phyloP scores from a whole-genome alignment of 2,329 filamentous ascomycete genomes.

The Anthostomella pinea region DNA sequence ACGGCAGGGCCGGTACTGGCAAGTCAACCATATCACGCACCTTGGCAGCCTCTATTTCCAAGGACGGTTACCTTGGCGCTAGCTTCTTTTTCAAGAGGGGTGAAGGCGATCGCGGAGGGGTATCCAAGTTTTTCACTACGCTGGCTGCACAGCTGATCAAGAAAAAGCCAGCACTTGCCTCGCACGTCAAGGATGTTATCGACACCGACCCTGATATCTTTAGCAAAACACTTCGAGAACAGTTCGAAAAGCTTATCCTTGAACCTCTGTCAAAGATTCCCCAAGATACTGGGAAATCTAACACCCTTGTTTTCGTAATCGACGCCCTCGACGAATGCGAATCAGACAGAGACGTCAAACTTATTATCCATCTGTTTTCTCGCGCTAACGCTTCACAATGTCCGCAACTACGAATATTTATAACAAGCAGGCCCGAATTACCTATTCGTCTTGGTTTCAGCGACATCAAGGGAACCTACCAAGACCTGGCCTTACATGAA shows the following conservation, averaged over 20 bases:
- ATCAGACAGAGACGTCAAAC: slow-evolving; percentile 26
- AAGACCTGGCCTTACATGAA: slow-evolving; percentile 36
- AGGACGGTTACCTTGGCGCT: slow-evolving; percentile 11
- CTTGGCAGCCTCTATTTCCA: slow-evolving; percentile 17
- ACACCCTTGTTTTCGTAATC: slow-evolving; percentile 29
- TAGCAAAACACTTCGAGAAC: slow-evolving; percentile 30
- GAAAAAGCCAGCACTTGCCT: slow-evolving; percentile 27
- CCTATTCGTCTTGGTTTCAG: slow-evolving; percentile 37
- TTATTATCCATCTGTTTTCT: slow-evolving; percentile 31
- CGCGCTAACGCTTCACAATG: slow-evolving; percentile 10
- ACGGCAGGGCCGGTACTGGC: no score
- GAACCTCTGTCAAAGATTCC: slow-evolving; percentile 27
- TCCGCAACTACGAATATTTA: slow-evolving; percentile 32
- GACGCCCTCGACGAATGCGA: slow-evolving; percentile 37
- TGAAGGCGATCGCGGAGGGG: slow-evolving; percentile 36
- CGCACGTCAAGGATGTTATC: slow-evolving; percentile 29
- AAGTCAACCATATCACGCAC: slow-evolving; percentile 37
- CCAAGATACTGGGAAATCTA: not conserved
- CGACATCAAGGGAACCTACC: slow-evolving; percentile 24
- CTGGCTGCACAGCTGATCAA: slow-evolving; percentile 34
- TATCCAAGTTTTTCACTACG: slow-evolving; percentile 38
- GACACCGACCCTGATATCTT: slow-evolving; percentile 29
- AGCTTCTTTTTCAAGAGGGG: no score
- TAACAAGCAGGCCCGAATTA: slow-evolving; percentile 43
- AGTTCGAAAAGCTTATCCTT: slow-evolving; percentile 40